Evolutionary conservation across 228 moss, liverwort and hornwort species (phyloP).

Genomic region (Sphagnum magellanicum): DNA sequence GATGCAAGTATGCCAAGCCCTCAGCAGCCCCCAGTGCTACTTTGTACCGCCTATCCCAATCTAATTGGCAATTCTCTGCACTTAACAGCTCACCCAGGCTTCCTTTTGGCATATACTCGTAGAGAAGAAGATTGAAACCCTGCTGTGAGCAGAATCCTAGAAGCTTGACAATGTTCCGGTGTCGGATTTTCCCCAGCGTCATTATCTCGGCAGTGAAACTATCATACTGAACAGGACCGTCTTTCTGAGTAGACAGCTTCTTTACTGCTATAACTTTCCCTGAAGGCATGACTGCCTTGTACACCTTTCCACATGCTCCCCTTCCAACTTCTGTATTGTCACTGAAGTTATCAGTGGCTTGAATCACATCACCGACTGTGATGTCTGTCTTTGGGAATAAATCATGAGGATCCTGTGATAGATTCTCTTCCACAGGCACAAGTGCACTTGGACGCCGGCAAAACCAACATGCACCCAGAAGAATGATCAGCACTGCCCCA

Average conservation of each 20-base stretch:
- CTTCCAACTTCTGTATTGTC: constrained; percentile 28
- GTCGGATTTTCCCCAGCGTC: constrained; percentile 77
- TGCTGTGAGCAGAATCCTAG: constrained; percentile 74
- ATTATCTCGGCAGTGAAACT: constrained; percentile 73
- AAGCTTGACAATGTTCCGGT: constrained; percentile 78
- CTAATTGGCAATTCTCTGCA: constrained; percentile 41
- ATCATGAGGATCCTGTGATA: constrained; percentile 20
- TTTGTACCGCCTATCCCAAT: constrained; percentile 81
- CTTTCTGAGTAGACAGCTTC: constrained; percentile 47
- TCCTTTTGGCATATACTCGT: constrained; percentile 87
- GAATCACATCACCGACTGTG: constrained; percentile 22
- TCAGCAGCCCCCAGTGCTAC: constrained; percentile 70
- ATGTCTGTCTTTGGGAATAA: constrained; percentile 43
- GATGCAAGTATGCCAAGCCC: constrained; percentile 77
- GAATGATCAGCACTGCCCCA: constrained; percentile 43
- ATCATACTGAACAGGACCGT: constrained; percentile 33
- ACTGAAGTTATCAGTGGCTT: constrained; percentile 36
- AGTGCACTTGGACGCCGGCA: constrained; percentile 31
- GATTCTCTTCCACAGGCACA: constrained; percentile 23
- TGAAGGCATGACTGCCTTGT: constrained; percentile 46
- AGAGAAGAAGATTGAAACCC: constrained; percentile 69
- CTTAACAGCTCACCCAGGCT: constrained; percentile 76
- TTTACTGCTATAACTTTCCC: constrained; percentile 54
- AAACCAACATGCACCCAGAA: constrained; percentile 53
- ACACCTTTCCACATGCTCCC: constrained; percentile 47